Evolutionary conservation across 1,139 yeast species (phyloP), one percentile per base, ranked within the genome.

Genomic region (Magnusiomyces suaveolens): DNA sequence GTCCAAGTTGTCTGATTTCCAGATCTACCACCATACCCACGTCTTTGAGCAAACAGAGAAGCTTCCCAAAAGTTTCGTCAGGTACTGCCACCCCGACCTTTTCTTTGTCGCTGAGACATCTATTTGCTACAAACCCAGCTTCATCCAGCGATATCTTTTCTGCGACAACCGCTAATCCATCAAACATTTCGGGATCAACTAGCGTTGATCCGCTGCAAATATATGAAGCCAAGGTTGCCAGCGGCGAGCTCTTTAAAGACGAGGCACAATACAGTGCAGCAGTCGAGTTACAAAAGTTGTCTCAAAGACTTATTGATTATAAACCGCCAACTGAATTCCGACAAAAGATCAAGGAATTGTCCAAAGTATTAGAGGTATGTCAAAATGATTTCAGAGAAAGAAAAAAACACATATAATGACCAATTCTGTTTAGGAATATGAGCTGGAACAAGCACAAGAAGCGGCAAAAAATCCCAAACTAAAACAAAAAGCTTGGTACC

Each of bases 121-220:
- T 18, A n/a, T 36, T 36, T 36, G 41, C 41, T 36, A 10, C 16
- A 10, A 36, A 36, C 18, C 18, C 41, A 36, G 3, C 41, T 14
- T 10, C 3, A 14, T 36, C 16, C 16, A n/a, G 16, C 3, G 41
- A 36, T n/a, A 36, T 36, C 3, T 36, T 36, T 36, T 36, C 41
- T 36, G 4, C 41, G 3, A n/a, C 41, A n/a, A 36, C 4, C 41
- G 18, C 18, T 8, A 18, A 36, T 18, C 4, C 18, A 8, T 36
- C 41, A n/a, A 36, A 10, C 3, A 14, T 10, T 4, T 36, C 18
- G 18, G 41, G 41, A n/a, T 52, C 81, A 24, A 63, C 81, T 1
- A 72, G 84, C 18, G 83, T 89, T 0, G 90, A 84, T 64, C 90
- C 92, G 0, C 76, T 76, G 50, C 60, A 75, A 2, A 64, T 83